Base-by-base conservation (phyloP, 352 stramenopile species). In the Saprolegnia diclina region DNA sequence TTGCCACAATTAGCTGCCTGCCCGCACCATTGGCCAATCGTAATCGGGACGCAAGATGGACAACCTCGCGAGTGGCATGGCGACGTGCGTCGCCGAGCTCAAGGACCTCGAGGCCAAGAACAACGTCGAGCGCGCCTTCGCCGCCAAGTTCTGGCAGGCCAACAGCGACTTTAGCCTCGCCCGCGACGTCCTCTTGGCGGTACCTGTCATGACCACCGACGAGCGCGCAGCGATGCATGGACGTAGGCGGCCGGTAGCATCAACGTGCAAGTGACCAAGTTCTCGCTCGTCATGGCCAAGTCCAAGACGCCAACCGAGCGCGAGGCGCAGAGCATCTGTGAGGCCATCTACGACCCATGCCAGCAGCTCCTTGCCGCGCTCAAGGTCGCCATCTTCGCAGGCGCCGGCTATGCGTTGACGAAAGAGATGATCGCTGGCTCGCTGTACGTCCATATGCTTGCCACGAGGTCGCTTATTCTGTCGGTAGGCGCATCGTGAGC, bases 241-340 rank as follows among this genome's bases (percentile, higher is more conserved):
- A 70, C 35, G 6, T 32, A 94, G 86, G 81, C 87, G 6, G 73
- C 72, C 16, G 82, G 79, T 24, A 77, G 80, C 4, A 93, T 95
- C 48, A 82, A 78, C 29, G 80, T 91, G 29, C 79, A 90, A 32
- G 83, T 93, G 69, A 95, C 87, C 76, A 95, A 95, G 75, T 92
- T 95, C 65, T 92, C 87, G 61, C 77, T 95, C 32, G 85, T 95
- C 71, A 90, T 88, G 61, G 88, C 77, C 74, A 69, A 69, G n/a
- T 11, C 46, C 37, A 92, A 91, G 59, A 88, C 78, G 40, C 82
- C 86, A 56, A 79, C 76, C 62, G 74, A 89, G 56, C 73, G 80
- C 46, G 85, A 93, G 72, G 81, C 76, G 16, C 73, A 78, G 55
- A 91, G 82, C 66, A 91, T 95, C 64, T 95, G 87, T 67, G 56